Evolutionary conservation across 2,329 filamentous ascomycete genomes (phyloP).

Genomic region (Metarhizium anisopliae): DNA sequence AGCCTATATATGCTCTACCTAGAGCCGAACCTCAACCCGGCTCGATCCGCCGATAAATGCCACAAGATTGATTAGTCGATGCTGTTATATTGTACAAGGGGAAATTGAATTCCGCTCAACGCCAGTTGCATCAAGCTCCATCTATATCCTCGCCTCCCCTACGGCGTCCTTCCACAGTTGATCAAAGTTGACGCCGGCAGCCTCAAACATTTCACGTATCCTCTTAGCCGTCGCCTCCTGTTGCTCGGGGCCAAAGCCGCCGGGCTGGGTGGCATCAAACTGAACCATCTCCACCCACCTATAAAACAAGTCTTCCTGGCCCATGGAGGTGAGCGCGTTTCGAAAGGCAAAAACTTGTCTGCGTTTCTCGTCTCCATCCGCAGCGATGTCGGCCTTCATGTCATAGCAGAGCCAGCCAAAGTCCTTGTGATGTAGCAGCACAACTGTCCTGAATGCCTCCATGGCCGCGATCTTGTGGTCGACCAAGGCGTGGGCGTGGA

Average conservation of each 20-base stretch:
- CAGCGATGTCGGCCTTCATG: slow-evolving; percentile 46
- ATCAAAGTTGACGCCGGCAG: slow-evolving; percentile 74
- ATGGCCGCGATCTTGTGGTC: slow-evolving; percentile 51
- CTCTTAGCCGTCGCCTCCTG: slow-evolving; percentile 65
- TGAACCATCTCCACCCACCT: slow-evolving; percentile 90
- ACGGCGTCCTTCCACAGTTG: slow-evolving; percentile 63
- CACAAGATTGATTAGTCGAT: too few relatives aligned
- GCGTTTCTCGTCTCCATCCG: slow-evolving; percentile 52
- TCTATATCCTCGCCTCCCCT: slow-evolving; percentile 18
- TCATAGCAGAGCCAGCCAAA: slow-evolving; percentile 56
- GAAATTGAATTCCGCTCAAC: not conserved
- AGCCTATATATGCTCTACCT: too few relatives aligned
- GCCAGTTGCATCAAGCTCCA: not conserved
- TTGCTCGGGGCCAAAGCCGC: slow-evolving; percentile 66
- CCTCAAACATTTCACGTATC: slow-evolving; percentile 66
- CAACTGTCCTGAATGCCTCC: slow-evolving; percentile 61
- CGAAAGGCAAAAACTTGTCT: slow-evolving; percentile 75
- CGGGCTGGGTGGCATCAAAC: slow-evolving; percentile 71
- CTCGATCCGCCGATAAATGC: too few relatives aligned
- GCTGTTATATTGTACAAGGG: too few relatives aligned
- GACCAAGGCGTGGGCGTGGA: slow-evolving; percentile 60
- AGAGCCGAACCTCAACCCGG: too few relatives aligned
- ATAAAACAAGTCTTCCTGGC: slow-evolving; percentile 85
- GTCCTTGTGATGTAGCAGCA: slow-evolving; percentile 59
- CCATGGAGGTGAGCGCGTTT: slow-evolving; percentile 63